These are phyloP conservation scores for Lentinula aciculospora DNA, from an alignment of 768 basidiomycete genomes.

Conservation along the genomic window DNA sequence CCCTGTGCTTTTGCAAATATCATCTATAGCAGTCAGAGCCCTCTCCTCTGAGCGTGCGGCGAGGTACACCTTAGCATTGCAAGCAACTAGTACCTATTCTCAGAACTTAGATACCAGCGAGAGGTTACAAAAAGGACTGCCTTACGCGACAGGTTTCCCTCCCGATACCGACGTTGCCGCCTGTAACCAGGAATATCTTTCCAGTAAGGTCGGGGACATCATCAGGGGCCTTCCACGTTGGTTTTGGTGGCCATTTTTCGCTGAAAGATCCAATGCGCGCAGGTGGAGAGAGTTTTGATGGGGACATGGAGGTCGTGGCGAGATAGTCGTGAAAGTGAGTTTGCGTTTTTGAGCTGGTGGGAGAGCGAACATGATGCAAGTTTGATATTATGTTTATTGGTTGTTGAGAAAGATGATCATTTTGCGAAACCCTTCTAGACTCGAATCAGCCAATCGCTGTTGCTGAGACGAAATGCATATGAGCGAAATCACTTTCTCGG, in stretches of 20 bases:
- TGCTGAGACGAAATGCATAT: no score
- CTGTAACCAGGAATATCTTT: slow-evolving; percentile 28
- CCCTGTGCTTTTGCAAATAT: slow-evolving; percentile 35
- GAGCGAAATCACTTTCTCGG: no score
- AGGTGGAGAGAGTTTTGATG: slow-evolving; percentile 12
- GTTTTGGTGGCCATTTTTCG: slow-evolving; percentile 18
- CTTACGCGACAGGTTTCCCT: slow-evolving; percentile 17
- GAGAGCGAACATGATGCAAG: not conserved
- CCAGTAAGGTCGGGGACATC: slow-evolving; percentile 28
- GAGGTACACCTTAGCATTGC: slow-evolving; percentile 46
- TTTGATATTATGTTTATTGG: no score
- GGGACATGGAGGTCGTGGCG: not conserved
- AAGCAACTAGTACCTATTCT: slow-evolving; percentile 28
- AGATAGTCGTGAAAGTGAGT: not conserved
- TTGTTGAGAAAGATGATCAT: no score
- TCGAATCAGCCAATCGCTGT: no score
- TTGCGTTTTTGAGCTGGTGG: not conserved
- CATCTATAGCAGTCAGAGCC: slow-evolving; percentile 30
- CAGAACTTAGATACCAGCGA: not conserved
- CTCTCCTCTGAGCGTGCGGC: slow-evolving; percentile 28
- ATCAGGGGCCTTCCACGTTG: slow-evolving; percentile 19
- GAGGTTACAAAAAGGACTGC: not conserved
- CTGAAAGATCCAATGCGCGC: slow-evolving; percentile 12
- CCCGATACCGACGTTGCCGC: slow-evolving; percentile 13
- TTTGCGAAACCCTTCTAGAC: no score